Evolutionary conservation across 2,329 filamentous ascomycete genomes (phyloP).

Genomic region (Clonostachys rosea): DNA sequence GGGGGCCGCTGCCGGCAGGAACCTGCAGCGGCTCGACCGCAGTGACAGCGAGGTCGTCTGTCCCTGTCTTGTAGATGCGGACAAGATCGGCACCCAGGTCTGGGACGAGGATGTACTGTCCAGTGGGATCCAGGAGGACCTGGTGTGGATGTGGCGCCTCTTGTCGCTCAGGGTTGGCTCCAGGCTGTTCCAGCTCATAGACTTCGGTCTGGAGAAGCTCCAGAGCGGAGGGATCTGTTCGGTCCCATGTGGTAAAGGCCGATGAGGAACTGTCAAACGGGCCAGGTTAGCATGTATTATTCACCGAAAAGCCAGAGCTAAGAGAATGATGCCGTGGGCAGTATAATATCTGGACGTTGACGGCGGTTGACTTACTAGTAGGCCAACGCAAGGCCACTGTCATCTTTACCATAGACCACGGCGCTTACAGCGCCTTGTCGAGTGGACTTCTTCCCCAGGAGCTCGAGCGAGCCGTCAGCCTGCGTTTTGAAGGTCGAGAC

Average conservation of each 20-base stretch:
- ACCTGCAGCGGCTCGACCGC: slow-evolving; percentile 32
- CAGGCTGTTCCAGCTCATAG: slow-evolving; percentile 30
- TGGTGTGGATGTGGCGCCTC: slow-evolving; percentile 59
- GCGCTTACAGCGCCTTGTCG: slow-evolving; percentile 36
- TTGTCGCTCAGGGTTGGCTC: slow-evolving; percentile 40
- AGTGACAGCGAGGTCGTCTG: slow-evolving; percentile 35
- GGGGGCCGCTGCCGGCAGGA: slow-evolving; percentile 54
- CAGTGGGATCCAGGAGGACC: slow-evolving; percentile 61
- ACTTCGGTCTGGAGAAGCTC: slow-evolving; percentile 26
- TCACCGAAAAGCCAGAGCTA: neutral
- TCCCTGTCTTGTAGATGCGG: slow-evolving; percentile 45
- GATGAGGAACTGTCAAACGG: slow-evolving; percentile 7
- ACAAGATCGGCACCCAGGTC: slow-evolving; percentile 63
- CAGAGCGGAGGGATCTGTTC: slow-evolving; percentile 28
- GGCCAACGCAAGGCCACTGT: slow-evolving; percentile 32
- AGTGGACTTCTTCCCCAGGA: slow-evolving; percentile 25
- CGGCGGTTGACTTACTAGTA: slow-evolving; percentile 33
- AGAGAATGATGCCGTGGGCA: neutral
- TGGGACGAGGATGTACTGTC: slow-evolving; percentile 56
- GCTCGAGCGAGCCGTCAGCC: slow-evolving; percentile 28
- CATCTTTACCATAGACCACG: slow-evolving; percentile 33
- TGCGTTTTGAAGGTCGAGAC: slow-evolving; percentile 34
- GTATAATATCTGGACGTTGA: neutral
- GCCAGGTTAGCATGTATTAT: slow-evolving; percentile 2
- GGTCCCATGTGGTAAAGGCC: slow-evolving; percentile 38